phyloP scores from a whole-genome alignment of 176 grass and related monocot species.

The Poa pratensis region DNA sequence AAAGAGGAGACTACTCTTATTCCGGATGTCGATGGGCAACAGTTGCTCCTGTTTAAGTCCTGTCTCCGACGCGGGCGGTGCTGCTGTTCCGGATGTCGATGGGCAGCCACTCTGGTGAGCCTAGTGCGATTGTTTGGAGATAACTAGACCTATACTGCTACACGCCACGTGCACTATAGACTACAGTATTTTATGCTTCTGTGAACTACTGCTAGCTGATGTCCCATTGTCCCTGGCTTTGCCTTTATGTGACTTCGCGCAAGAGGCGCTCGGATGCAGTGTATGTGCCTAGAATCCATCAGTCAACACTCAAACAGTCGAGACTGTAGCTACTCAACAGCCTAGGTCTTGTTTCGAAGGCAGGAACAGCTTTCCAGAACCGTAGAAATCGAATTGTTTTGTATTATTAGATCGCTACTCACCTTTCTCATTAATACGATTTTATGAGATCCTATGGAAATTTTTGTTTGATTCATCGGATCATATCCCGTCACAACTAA shows the following conservation, averaged over 20 bases:
- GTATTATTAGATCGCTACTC: background rate
- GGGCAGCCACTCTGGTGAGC: background rate
- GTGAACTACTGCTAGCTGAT: background rate
- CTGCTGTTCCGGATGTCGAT: background rate
- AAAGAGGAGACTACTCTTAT: background rate
- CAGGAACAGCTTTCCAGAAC: background rate
- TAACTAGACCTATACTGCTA: no score
- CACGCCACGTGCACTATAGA: background rate
- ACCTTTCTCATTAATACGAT: no score
- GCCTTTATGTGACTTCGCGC: no score
- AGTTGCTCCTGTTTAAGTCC: background rate
- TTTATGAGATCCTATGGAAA: no score
- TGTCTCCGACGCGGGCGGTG: background rate
- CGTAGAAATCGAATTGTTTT: background rate
- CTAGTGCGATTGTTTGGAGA: background rate
- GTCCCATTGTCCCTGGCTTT: no score
- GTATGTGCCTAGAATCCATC: no score
- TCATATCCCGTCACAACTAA: no score
- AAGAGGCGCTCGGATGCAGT: no score
- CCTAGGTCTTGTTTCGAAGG: background rate
- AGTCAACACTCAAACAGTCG: no score
- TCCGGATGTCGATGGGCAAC: no score
- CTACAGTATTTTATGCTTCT: slow-evolving; percentile 15
- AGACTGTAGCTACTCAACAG: background rate
- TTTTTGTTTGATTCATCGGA: no score